phyloP scores from a whole-genome alignment of 352 stramenopile genomes.

The Phytophthora europaea region DNA sequence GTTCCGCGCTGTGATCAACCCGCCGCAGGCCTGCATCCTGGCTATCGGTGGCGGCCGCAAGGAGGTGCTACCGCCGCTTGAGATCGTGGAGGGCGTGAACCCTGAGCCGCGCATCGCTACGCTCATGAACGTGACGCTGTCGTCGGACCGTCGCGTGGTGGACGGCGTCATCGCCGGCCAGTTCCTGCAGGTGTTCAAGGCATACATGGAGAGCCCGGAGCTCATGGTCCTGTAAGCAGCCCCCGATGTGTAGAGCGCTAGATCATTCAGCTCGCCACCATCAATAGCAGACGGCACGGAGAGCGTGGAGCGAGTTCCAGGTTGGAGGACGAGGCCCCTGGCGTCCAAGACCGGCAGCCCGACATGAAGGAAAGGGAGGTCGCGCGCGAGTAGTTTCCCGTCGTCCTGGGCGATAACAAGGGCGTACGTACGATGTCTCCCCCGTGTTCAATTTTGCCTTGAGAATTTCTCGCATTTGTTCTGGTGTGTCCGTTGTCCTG shows the following conservation, averaged over 20 bases:
- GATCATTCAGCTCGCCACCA: conserved; percentile 31
- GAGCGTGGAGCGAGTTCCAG: conserved; percentile 24
- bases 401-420: conserved; percentile 39
- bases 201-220: conserved; percentile 97
- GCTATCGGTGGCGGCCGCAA: conserved; percentile 95
- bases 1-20: conserved; percentile 99
- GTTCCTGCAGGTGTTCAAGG: conserved; percentile 97
- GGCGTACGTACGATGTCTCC: conserved; percentile 36
- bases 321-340: conserved; percentile 10
- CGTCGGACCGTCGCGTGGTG: conserved; percentile 97
- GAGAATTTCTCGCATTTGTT: background rate
- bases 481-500: conserved; percentile 28
- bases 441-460: conserved; percentile 8
- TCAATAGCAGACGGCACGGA: conserved; percentile 35
- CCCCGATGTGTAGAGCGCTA: conserved; percentile 33
- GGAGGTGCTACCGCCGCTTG: conserved; percentile 79
- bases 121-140: conserved; percentile 97
- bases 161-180: conserved; percentile 97
- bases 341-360: conserved; percentile 1
- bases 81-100: conserved; percentile 56
- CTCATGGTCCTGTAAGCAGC: conserved; percentile 77
- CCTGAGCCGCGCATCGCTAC: conserved; percentile 92
- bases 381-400: conserved; percentile 22
- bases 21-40: conserved; percentile 98
- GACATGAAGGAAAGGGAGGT: conserved; percentile 19